phyloP scores from a whole-genome alignment of 768 basidiomycete species.

The Tubosaeta brunneosetosa region DNA sequence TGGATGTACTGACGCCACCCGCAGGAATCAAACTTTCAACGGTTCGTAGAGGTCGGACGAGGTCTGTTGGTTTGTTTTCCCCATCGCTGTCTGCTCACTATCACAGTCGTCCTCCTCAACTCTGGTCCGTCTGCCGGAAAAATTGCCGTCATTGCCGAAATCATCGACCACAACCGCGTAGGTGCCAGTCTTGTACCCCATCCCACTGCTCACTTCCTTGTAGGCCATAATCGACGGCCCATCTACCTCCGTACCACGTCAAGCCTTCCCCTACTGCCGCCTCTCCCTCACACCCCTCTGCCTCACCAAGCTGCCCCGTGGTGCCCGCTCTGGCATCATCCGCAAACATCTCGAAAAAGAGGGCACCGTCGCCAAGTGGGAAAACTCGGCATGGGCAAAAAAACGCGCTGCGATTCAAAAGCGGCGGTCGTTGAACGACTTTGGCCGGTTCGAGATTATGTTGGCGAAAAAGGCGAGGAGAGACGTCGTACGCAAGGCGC shows the following conservation, averaged over 20 bases:
- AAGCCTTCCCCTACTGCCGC: constrained; percentile 87
- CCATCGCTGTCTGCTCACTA: not conserved
- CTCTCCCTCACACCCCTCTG: constrained; percentile 85
- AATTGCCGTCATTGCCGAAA: constrained; percentile 94
- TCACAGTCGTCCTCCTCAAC: constrained; percentile 83
- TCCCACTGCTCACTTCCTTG: not conserved
- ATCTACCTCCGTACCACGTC: constrained; percentile 85
- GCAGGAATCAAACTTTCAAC: constrained; percentile 86
- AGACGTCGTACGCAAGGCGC: constrained; percentile 67
- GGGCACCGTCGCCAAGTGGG: constrained; percentile 82
- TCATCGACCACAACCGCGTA: constrained; percentile 99
- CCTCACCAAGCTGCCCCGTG: constrained; percentile 82
- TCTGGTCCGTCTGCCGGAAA: constrained; percentile 79
- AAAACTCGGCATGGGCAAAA: constrained; percentile 82
- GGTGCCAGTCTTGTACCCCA: not conserved
- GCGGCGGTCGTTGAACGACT: constrained; percentile 80
- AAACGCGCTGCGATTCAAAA: constrained; percentile 71
- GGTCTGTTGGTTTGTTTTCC: constrained; percentile 37
- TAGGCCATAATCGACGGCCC: constrained; percentile 97
- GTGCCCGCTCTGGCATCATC: constrained; percentile 73
- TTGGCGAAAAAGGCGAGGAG: constrained; percentile 84
- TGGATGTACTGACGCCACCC: constrained; percentile 17
- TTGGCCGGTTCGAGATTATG: constrained; percentile 86
- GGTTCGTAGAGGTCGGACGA: constrained; percentile 98
- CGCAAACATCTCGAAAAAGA: constrained; percentile 88